Base-by-base conservation (phyloP, 176 grass and related monocot species). In the Chloris gayana region DNA sequence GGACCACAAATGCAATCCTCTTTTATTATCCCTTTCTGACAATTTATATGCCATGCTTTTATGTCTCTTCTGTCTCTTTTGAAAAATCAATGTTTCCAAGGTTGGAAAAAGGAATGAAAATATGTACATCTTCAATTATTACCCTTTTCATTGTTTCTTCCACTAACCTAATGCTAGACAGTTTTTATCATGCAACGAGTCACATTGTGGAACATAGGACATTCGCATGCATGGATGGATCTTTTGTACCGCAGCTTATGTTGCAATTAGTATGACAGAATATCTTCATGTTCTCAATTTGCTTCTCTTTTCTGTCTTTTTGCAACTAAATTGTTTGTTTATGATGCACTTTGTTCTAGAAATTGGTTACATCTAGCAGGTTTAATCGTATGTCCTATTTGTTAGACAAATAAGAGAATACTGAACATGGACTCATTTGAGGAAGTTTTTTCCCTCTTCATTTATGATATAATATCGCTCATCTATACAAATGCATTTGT, bases 401-500 rank as follows among this genome's bases (percentile, higher is more conserved):
- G 34, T 2, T n/a, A 66, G 27, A 67, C 13, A 33, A 50, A 21
- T 72, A 19, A 46, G 32, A 73, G n/a, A 25, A 58, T 58, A 25
- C 4, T 13, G 30, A 3, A 30, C 13, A 1, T 82, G 11, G 37
- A 60, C 34, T 38, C 22, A 51, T 82, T n/a, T n/a, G n/a, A n/a
- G n/a, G 57, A 37, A 18, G 51, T 37, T 17, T 50, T 57, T 64
- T 35, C 67, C 41, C 62, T 12, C 3, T 18, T 33, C 9, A 12
- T 29, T 59, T 32, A 69, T 77, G 27, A 25, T 18, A 42, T 37
- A 37, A 37, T 72, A 46, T 24, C 81, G 44, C 10, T 15, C 38
- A 54, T 72, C 8, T 72, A 35, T 68, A 9, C 24, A 69, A 65
- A 65, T 72, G 25, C 69, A 33, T 35, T 85, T 49, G 18, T 73